phyloP scores from a whole-genome alignment of 768 basidiomycete species.

The Ramaria sp. region DNA sequence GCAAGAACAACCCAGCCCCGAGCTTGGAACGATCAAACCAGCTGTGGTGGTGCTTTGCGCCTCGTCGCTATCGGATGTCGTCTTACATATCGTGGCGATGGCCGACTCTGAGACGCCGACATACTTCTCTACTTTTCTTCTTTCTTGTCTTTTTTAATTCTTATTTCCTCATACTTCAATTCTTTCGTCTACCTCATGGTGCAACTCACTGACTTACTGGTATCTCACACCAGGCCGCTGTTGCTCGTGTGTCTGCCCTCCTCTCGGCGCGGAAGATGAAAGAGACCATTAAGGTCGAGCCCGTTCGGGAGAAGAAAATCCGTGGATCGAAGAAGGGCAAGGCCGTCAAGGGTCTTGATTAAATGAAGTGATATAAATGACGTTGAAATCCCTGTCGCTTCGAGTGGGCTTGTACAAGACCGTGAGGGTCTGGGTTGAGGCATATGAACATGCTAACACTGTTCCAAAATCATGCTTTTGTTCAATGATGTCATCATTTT shows the following conservation, averaged over 20 bases:
- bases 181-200: neutral
- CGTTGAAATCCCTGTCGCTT: no score
- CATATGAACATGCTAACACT: neutral
- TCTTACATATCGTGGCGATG: slow-evolving; percentile 45
- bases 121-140: slow-evolving; percentile 16
- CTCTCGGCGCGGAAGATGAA: slow-evolving; percentile 5
- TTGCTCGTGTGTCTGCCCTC: slow-evolving; percentile 64
- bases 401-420: no score
- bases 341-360: slow-evolving; percentile 8
- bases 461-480: no score
- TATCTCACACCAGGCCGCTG: slow-evolving; percentile 40
- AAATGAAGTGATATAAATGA: neutral
- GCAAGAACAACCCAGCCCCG: slow-evolving; percentile 52
- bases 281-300: slow-evolving; percentile 7
- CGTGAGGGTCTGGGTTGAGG: neutral
- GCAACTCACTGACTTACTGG: slow-evolving; percentile 21
- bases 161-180: slow-evolving; percentile 10
- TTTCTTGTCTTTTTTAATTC: slow-evolving; percentile 11
- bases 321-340: slow-evolving; percentile 11
- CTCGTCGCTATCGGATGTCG: slow-evolving; percentile 75
- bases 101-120: slow-evolving; percentile 70
- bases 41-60: slow-evolving; percentile 36
- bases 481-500: no score
- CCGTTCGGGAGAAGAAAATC: slow-evolving; percentile 8
- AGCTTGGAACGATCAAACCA: slow-evolving; percentile 48